Evolutionary conservation across 2,329 filamentous ascomycete species (phyloP), one percentile per base, ranked within the genome.

Genomic region (Penicillium corylophilum): DNA sequence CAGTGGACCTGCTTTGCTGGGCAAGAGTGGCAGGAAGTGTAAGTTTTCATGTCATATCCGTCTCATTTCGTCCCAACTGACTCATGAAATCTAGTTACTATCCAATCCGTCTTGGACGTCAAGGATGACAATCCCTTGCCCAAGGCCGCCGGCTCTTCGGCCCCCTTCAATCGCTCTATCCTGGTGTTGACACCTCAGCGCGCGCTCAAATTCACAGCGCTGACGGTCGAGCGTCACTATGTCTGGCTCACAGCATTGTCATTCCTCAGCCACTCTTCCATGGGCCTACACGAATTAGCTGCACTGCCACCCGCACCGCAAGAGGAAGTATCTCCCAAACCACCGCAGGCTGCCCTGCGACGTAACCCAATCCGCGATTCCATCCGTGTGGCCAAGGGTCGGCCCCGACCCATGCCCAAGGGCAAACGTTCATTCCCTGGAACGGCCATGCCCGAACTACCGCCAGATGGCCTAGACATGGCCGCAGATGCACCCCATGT

Each of bases 31-130:
- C 48, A 86, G 94, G 63, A 99, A 97, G 75, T 76, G 93, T 96
- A 81, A 85, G 91, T 84, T 49, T 36, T 48, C 15, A 40, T 51
- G 35, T 8, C 35, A 47, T 8, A 46, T 46, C 39, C 16, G 20
- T 46, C 26, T 12, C 23, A 40, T 38, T 47, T 39, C n/a, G 31
- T 28, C 18, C 16, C n/a, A 48, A 24, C 50, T 49, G 38, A 55
- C 44, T 50, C 46, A 29, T 38, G 48, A 41, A 23, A 59, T 51
- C 50, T 54, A 96, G 92, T 99, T 64, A 84, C 82, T 9, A 96
- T 99, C 59, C 93, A 97, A 77, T 96, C 94, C 9, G 94, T 99
- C 4, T 80, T 99, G 26, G 94, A 99, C 65, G 94, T 99, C 58
- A 95, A 95, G 72, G 94, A 99, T 63, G 90, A 94, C 65, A 95